Evolutionary conservation across 768 basidiomycete genomes (phyloP), one percentile per base, ranked within the genome.

Genomic region (Serpula lacrymans): DNA sequence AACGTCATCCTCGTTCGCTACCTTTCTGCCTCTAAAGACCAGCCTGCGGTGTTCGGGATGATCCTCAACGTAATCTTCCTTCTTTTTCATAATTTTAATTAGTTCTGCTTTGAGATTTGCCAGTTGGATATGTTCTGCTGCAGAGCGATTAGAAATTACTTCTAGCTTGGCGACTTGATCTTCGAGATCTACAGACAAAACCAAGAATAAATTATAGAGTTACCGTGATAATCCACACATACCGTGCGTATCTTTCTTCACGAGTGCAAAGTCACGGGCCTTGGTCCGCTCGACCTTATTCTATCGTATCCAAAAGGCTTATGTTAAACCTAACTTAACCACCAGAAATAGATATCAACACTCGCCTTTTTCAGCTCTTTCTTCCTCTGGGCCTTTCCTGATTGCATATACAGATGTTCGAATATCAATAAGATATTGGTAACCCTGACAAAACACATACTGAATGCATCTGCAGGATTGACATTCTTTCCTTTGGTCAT

Each of bases 281-380:
- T 94, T 92, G 36, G 76, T 64, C 41, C 94, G 74, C 41, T 77
- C 82, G 59, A 84, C 65, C 71, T 96, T 97, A 74, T 97, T 95
- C 91, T 94, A 84, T 77, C 80, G 64, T 64, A 72, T 37, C 51
- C 41, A 37, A 39, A 39, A 39, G 24, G 37, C 29, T 42, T 51
- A 30, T 50, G 39, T 40, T n/a, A 35, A 28, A 10, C 16, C 17
- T 18, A 20, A 25, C 18, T 16, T 40, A 13, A 37, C 30, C 30
- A 34, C 59, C 46, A 57, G 39, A 35, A 31, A 26, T 35, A 39
- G 32, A 31, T 44, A 46, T 34, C 41, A 47, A 33, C 49, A 49
- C 78, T 50, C 64, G 83, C 92, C 84, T 92, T 95, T 69, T 95
- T 95, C 31, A 97, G 69, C 60, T 99, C 95, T 60, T 93, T 97